Base-by-base conservation (phyloP, 1,284 basidiomycete genomes). In the Leccinum subrobustum region DNA sequence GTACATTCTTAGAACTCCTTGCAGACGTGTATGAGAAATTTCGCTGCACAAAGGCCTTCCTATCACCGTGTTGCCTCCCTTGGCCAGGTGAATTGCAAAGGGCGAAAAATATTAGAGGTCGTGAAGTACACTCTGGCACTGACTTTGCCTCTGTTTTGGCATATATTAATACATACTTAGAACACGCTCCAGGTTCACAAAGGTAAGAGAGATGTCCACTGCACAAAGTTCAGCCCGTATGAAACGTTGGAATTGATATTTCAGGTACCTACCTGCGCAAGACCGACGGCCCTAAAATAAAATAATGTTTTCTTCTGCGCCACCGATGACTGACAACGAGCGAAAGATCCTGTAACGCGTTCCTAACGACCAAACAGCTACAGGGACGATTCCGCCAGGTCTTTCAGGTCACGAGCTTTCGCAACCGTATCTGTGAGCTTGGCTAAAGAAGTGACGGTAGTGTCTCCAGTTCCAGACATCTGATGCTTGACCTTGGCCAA, bases 401-500 rank as follows among this genome's bases (percentile, higher is more conserved):
- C 57, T 31, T 70, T 67, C 61, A 81, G 61, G 47, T 74, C 73
- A n/a, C 69, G 71, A 7, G 74, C 68, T 23, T 58, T 68, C 20
- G 74, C 79, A 18, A 81, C 60, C 4, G 62, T 31, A 42, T 66
- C 64, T 12, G 67, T 64, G 25, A 70, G 67, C 44, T 67, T 70
- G 25, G 67, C 73, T 48, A 67, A 66, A 20, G 63, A 69, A 51
- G 68, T 68, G 25, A 80, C 60, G 27, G 63, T 44, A 7, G 70
- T 55, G 48, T 73, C 73, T 27, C 74, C 74, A 7, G 75, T 66
- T 27, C 68, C 70, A 1, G 63, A 71, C 4, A 68, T 75, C 47
- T 73, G 74, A 27, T 75, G 75, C 62, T 77, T 81, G n/a, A 80
- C 75, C 37, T 76, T 81, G 55, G 76, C 75, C 56, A 85, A 68